Evolutionary conservation across 75 land plant species (phyloP), one percentile per base, ranked within the genome.

Genomic region (Azolla pinnata): DNA sequence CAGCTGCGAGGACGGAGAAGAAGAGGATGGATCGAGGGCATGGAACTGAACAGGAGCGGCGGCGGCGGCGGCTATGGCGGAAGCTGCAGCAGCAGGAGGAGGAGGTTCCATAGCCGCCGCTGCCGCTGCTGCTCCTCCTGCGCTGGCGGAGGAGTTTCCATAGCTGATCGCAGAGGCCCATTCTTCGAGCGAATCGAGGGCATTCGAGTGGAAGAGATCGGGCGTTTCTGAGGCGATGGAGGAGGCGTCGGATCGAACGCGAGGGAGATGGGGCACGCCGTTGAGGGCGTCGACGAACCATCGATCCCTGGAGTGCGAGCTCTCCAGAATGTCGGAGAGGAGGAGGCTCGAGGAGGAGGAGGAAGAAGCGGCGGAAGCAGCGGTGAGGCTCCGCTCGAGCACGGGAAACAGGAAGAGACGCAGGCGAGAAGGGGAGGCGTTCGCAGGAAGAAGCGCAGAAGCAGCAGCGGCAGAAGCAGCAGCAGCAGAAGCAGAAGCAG

Each of bases 271-370:
- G 1, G 71, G 72, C n/a, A 31, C 16, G 44, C 77, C 73, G 34
- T 85, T 85, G 52, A 85, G 65, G 2, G 82, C 82, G 25, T 85
- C 89, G 29, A 85, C 31, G 57, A 85, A 85, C 89, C 89, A 85
- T 45, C 64, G 54, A 48, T 72, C 75, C 12, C 75, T 52, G 31
- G 29, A 10, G 51, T 63, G 20, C 40, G 65, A 46, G 40, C 70
- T 75, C 29, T 78, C 79, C 23, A 81, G 66, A 26, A 74, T 47
- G 47, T 78, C 69, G 48, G 60, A 57, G 57, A 72, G 56, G n/a
- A n/a, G n/a, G n/a, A n/a, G n/a, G n/a, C n/a, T n/a, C n/a, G n/a
- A n/a, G n/a, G n/a, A n/a, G n/a, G n/a, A n/a, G n/a, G n/a, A n/a
- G n/a, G n/a, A n/a, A n/a, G n/a, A n/a, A n/a, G n/a, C n/a, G n/a